Base-by-base conservation (phyloP, 2,329 filamentous ascomycete genomes). In the Chaetomiaceae sp. region DNA sequence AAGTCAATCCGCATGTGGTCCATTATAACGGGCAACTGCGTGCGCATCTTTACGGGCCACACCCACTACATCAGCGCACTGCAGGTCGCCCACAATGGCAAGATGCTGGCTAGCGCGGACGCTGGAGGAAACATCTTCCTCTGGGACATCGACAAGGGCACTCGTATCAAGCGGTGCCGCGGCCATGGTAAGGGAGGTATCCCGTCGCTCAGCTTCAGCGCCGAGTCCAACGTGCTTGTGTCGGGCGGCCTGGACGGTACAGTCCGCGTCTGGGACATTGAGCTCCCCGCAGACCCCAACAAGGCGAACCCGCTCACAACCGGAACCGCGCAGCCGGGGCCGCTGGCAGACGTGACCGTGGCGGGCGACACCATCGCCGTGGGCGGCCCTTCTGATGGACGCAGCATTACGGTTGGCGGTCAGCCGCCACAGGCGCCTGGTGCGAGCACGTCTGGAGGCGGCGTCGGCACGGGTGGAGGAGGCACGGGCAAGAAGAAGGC, bases 1-100 rank as follows among this genome's bases (percentile, higher is more conserved):
- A 92, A 92, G 68, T 93, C 90, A 0, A 88, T 97, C 30, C 85
- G 93, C 25, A 97, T 99, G 92, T 99, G 93, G 93, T 85, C 90
- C 9, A 81, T 96, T n/a, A 79, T 83, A 10, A 92, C 86, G 8
- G 93, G 93, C 23, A 84, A 85, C 55, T 89, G 90, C 31, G 88
- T 96, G 5, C 86, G 93, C 21, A 82, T 97, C 62, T 96, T 97
- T 65, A 90, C 88, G 0, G 93, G 93, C 1, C 93, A 99, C 65
- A 86, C 83, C 0, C 89, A 93, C 44, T 89, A 89, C 63, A 84
- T 97, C 64, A 95, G 86, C 13, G 81, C 89, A 0, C 73, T 97
- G 21, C 82, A 92, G 57, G 95, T 90, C 63, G 86, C 89, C 19
- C 89, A 89, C 1, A 90, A 89, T 62, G 93, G 93, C 58, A 91